Base-by-base conservation (phyloP, 2,329 filamentous ascomycete species). In the Ophioceras dolichostomum region DNA sequence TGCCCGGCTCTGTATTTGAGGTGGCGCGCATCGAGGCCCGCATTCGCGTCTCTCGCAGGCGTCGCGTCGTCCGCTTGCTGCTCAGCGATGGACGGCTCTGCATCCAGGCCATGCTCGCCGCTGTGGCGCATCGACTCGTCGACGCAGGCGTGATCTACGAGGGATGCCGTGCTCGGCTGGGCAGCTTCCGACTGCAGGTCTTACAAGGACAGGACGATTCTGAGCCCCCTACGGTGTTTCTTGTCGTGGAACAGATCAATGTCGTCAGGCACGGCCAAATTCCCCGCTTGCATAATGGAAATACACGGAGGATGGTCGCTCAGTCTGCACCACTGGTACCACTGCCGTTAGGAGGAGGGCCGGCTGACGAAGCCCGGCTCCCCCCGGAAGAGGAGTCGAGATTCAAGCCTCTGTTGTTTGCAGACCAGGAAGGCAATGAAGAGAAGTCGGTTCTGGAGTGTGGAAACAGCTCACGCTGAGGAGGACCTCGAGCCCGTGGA, bases 31-130 rank as follows among this genome's bases (percentile, higher is more conserved):
- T 70, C n/a, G 57, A 67, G 8, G 9, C 37, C 2, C 13, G n/a
- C n/a, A n/a, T n/a, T n/a, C n/a, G n/a, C n/a, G n/a, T n/a, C n/a
- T n/a, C n/a, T n/a, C n/a, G n/a, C n/a, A n/a, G n/a, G n/a, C n/a
- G n/a, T n/a, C 63, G 67, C 22, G 55, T 58, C 2, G 47, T 72
- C 1, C 58, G 68, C 2, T 44, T 75, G 10, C 38, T 73, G 0
- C 59, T 75, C 0, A 65, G 69, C 27, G 70, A 75, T 43, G 68
- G 70, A 1, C 57, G 65, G 45, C 49, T 72, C 4, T 73, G 66
- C 43, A 59, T 75, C n/a, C 70, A 75, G 48, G 68, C 67, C 0
- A 49, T 75, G 7, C 49, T 73, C 30, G 50, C 53, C 6, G 52
- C 59, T 1, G 59, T 60, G 33, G 58, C 68, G 52, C 68, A 73